A percentile compares a stretch with the other conserved stretches of the same genome.
phyloP scores from a whole-genome alignment of 78 protist genomes.

The Mastigamoeba balamuthi region DNA sequence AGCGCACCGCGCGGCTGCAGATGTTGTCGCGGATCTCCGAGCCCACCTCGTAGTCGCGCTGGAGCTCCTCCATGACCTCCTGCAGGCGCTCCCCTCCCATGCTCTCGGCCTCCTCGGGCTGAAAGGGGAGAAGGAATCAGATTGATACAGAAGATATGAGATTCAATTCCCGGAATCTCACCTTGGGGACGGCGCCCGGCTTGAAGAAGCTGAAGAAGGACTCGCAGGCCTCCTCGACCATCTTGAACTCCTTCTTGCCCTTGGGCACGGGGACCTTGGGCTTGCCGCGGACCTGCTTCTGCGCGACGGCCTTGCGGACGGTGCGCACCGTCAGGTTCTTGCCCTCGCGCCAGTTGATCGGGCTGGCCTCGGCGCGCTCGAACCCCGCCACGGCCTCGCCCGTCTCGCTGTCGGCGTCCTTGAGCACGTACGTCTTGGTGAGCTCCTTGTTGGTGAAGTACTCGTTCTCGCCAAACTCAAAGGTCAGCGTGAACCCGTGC shows the following conservation, averaged over 20 bases:
- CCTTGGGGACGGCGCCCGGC: slow-evolving; percentile 4
- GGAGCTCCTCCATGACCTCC: background rate
- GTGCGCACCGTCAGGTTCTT: slow-evolving; percentile 18
- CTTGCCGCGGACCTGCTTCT: background rate
- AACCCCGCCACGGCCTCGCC: too few relatives aligned
- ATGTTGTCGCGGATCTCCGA: slow-evolving; percentile 10
- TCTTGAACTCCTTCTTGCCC: slow-evolving; percentile 31
- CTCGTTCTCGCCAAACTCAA: slow-evolving; percentile 35
- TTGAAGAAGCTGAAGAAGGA: slow-evolving; percentile 60
- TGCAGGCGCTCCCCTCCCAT: too few relatives aligned
- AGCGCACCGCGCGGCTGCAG: slow-evolving; percentile 31
- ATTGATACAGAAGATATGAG: too few relatives aligned
- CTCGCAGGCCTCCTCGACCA: slow-evolving; percentile 11
- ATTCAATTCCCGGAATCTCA: too few relatives aligned
- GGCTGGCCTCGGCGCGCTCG: background rate
- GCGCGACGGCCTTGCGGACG: background rate
- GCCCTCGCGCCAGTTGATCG: slow-evolving; percentile 24
- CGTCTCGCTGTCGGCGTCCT: background rate
- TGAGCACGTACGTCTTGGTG: slow-evolving; percentile 35
- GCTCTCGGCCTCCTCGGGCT: slow-evolving; percentile 12
- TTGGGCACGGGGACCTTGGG: background rate
- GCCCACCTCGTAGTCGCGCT: slow-evolving; percentile 38
- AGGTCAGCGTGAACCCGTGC: slow-evolving; percentile 31
- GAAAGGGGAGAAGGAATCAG: background rate
- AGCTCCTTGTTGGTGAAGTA: slow-evolving; percentile 47